Evolutionary conservation across 257 asterid genomes (phyloP).

Genomic region (Solanum tarijense): DNA sequence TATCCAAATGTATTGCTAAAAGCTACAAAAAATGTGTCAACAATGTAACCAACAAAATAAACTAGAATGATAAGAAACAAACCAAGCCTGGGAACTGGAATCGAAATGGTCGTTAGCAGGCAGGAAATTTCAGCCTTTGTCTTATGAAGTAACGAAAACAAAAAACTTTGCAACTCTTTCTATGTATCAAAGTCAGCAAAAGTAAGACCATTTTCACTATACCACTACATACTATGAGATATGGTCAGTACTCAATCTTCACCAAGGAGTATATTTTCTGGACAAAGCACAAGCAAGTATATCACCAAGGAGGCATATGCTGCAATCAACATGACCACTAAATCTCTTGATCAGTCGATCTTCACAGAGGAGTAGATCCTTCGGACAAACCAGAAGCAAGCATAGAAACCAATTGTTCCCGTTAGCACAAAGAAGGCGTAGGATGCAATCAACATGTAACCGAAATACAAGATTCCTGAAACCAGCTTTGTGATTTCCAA

Average conservation of each 20-base stretch:
- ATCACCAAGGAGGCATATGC: background rate
- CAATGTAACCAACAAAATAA: background rate
- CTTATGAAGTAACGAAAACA: background rate
- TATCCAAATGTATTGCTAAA: background rate
- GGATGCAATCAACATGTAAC: slow-evolving; percentile 3
- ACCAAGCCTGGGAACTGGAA: background rate
- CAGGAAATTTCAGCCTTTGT: background rate
- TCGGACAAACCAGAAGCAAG: slow-evolving; percentile 82
- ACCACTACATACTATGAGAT: background rate
- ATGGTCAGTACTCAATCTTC: background rate
- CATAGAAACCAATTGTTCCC: slow-evolving; percentile 79
- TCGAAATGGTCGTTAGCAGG: background rate
- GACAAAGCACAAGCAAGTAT: background rate
- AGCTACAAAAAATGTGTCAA: background rate
- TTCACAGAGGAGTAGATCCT: slow-evolving; percentile 81
- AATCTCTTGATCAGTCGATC: slow-evolving; percentile 44
- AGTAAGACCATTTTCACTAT: background rate
- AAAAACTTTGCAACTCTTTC: background rate
- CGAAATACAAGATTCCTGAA: slow-evolving; percentile 4
- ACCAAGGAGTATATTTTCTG: background rate
- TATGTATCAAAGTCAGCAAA: background rate
- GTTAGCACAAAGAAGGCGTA: slow-evolving; percentile 38
- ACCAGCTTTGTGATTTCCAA: slow-evolving; percentile 1
- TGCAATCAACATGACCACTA: background rate
- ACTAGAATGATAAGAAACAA: background rate